A percentile compares a stretch with the other conserved stretches of the same genome.
These are phyloP conservation scores for Jaltomata sinuosa DNA, from an alignment of 257 asterid species.

Conservation along the genomic window DNA sequence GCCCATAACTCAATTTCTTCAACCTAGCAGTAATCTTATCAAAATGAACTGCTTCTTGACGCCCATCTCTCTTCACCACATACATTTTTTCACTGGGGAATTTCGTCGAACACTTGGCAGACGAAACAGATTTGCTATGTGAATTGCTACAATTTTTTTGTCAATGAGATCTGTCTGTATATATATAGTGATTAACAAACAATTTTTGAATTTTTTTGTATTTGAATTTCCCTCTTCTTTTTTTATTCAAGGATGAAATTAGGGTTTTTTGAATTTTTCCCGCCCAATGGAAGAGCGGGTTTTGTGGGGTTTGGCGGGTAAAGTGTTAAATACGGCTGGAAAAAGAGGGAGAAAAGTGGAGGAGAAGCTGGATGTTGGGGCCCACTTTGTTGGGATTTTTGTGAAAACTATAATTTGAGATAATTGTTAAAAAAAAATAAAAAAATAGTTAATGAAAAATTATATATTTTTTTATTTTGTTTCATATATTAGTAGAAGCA, in stretches of 20 bases:
- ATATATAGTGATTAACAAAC: not conserved
- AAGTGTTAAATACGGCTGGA: not conserved
- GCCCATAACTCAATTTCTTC: slow-evolving; percentile 86
- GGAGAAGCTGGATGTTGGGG: not conserved
- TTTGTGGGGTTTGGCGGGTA: not conserved
- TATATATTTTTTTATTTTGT: no score
- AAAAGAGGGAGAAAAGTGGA: no score
- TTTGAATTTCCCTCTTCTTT: not conserved
- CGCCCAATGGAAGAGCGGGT: not conserved
- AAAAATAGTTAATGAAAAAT: no score
- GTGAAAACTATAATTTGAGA: not conserved
- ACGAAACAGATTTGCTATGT: not conserved
- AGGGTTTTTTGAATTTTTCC: not conserved
- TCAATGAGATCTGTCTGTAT: not conserved
- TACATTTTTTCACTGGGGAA: slow-evolving; percentile 35
- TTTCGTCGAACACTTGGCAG: slow-evolving; percentile 10
- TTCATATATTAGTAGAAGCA: no score
- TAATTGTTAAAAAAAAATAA: not conserved
- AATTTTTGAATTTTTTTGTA: not conserved
- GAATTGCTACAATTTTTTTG: not conserved
- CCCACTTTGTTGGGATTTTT: not conserved
- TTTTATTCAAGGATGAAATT: not conserved
- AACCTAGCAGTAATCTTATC: slow-evolving; percentile 94
- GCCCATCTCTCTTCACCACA: slow-evolving; percentile 93
- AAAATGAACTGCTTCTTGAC: slow-evolving; percentile 86